These are phyloP conservation scores for Euphorbia celastroides DNA, from an alignment of 441 rosid species.

Conservation along the genomic window DNA sequence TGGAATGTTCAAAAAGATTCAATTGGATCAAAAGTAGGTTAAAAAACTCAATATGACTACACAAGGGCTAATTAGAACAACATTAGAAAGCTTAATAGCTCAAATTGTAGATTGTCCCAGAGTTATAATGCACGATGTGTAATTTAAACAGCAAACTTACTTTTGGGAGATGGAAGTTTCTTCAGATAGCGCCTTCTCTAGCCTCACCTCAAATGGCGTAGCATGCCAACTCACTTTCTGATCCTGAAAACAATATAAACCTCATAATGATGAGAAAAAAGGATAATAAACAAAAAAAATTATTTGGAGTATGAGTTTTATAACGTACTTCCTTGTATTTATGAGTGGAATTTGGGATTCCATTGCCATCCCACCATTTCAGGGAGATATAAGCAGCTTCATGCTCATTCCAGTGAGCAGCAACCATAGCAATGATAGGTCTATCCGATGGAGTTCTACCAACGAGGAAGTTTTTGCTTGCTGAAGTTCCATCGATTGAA, in stretches of 20 bases:
- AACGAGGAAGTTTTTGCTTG: constrained; percentile 25
- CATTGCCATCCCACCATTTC: constrained; percentile 98
- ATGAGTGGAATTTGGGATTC: constrained; percentile 92
- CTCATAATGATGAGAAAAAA: neutral
- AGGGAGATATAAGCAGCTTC: constrained; percentile 43
- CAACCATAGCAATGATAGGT: constrained; percentile 83
- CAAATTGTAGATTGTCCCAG: neutral
- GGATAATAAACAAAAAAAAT: constrained; percentile 12
- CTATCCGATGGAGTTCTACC: constrained; percentile 61
- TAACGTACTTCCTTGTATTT: constrained; percentile 84
- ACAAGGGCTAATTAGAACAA: neutral
- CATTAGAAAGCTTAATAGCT: neutral
- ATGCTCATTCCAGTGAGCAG: constrained; percentile 80
- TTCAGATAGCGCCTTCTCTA: constrained; percentile 88
- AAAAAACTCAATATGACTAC: too few relatives aligned
- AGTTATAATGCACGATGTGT: neutral
- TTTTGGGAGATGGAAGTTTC: constrained; percentile 51
- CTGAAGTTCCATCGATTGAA: constrained; percentile 18
- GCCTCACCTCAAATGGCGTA: constrained; percentile 92
- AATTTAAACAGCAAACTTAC: constrained; percentile 25
- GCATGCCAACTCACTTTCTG: constrained; percentile 99
- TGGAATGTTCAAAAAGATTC: too few relatives aligned
- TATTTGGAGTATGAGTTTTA: neutral
- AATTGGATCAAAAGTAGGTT: neutral
- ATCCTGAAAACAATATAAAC: constrained; percentile 47